phyloP scores from a whole-genome alignment of 1,139 yeast genomes.

The Suhomyces taliae region DNA sequence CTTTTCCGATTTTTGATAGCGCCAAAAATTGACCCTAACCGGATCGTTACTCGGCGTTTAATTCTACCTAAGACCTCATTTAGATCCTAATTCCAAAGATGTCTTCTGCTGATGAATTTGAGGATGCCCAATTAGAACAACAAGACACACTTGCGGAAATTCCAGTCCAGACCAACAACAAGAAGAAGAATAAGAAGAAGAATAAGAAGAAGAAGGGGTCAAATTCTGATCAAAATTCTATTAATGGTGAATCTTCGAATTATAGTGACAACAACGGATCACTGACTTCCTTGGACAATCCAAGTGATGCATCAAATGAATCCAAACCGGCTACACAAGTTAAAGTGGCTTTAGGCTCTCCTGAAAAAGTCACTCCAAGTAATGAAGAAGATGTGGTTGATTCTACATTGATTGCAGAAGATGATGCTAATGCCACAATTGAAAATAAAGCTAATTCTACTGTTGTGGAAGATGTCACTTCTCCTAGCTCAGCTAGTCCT shows the following conservation, averaged over 20 bases:
- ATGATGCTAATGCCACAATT: not conserved
- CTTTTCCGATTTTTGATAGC: not conserved
- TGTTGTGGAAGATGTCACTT: not conserved
- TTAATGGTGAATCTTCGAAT: not conserved
- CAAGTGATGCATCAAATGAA: not conserved
- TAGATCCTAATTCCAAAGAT: not conserved
- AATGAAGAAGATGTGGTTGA: not conserved
- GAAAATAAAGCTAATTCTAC: not conserved
- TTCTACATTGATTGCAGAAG: not conserved
- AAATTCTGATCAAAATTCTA: not conserved
- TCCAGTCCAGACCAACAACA: constrained; percentile 2
- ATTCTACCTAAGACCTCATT: too few relatives aligned
- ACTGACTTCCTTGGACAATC: constrained; percentile 1
- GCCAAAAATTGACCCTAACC: too few relatives aligned
- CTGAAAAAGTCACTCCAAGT: not conserved
- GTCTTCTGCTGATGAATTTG: constrained; percentile 22
- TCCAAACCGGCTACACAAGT: not conserved
- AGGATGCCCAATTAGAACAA: constrained; percentile 18
- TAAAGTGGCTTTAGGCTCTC: not conserved
- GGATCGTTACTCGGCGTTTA: too few relatives aligned
- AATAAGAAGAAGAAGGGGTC: constrained; percentile 9
- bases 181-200: constrained; percentile 3
- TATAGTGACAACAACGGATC: constrained; percentile 2
- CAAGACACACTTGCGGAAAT: not conserved
- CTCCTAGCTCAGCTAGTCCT: constrained; percentile 1